Evolutionary conservation across 2,329 filamentous ascomycete genomes (phyloP).

Genomic region (Blastomyces parvus): DNA sequence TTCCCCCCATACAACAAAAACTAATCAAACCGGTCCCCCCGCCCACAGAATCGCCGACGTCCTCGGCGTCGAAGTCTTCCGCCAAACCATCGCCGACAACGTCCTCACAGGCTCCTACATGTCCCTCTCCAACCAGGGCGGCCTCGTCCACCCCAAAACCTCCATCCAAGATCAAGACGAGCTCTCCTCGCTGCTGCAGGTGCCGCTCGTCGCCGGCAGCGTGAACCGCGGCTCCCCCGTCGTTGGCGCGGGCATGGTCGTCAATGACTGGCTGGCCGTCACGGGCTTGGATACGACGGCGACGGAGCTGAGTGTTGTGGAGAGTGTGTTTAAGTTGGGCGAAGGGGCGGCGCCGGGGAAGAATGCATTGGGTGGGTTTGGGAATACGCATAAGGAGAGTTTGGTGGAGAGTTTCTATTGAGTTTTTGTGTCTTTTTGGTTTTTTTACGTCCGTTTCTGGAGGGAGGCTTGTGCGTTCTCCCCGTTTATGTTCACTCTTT

Average conservation of each 20-base stretch:
- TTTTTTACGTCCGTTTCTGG: slow-evolving; percentile 11
- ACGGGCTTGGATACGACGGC: slow-evolving; percentile 90
- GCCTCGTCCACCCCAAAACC: slow-evolving; percentile 95
- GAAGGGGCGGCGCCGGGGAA: slow-evolving; percentile 60
- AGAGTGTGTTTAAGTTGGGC: slow-evolving; percentile 89
- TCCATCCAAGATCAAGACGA: slow-evolving; percentile 97
- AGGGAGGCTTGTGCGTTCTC: background rate
- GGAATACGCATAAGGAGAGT: slow-evolving; percentile 69
- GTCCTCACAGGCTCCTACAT: slow-evolving; percentile 96
- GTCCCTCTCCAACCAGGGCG: slow-evolving; percentile 89
- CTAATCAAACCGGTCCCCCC: background rate
- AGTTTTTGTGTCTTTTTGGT: slow-evolving; percentile 11
- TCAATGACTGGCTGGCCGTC: slow-evolving; percentile 95
- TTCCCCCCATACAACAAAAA: background rate
- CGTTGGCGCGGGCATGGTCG: slow-evolving; percentile 93
- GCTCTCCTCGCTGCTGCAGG: slow-evolving; percentile 82
- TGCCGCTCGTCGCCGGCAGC: slow-evolving; percentile 86
- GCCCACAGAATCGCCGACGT: slow-evolving; percentile 66
- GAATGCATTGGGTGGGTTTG: slow-evolving; percentile 57
- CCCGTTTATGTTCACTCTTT: background rate
- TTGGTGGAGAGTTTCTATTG: slow-evolving; percentile 99
- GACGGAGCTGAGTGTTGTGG: slow-evolving; percentile 93
- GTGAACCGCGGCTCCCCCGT: slow-evolving; percentile 90
- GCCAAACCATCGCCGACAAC: slow-evolving; percentile 92
- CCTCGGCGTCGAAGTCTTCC: slow-evolving; percentile 51